Evolutionary conservation across 2,329 filamentous ascomycete species (phyloP).

Genomic region (Gyromitra esculenta): DNA sequence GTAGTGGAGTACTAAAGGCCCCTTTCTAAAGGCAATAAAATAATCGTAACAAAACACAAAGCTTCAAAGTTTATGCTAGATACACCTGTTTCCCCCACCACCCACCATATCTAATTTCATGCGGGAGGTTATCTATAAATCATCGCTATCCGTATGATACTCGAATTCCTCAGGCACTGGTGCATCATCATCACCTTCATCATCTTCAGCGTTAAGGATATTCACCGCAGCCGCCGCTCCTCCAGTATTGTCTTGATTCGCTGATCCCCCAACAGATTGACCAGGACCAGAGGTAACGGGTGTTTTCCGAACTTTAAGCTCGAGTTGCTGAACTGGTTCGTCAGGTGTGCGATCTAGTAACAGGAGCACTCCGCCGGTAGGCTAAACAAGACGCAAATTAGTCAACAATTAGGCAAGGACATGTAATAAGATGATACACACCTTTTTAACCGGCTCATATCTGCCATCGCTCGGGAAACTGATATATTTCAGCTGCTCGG

Average conservation of each 20-base stretch:
- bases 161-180: constrained; percentile 77
- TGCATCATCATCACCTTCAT: constrained; percentile 77
- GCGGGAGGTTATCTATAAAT: constrained; percentile 55
- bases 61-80: constrained; percentile 48
- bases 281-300: constrained; percentile 60
- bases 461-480: constrained; percentile 83
- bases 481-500: constrained; percentile 92
- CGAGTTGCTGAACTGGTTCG: constrained; percentile 81
- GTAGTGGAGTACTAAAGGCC: not conserved
- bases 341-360: constrained; percentile 83
- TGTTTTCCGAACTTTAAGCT: constrained; percentile 88
- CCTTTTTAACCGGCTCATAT: constrained; percentile 93
- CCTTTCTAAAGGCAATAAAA: constrained; percentile 2
- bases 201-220: constrained; percentile 85
- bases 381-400: constrained; percentile 65
- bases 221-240: constrained; percentile 78
- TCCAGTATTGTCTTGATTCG: constrained; percentile 60
- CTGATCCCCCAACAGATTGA: constrained; percentile 70
- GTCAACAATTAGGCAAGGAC: not conserved
- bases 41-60: constrained; percentile 36
- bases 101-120: constrained; percentile 37
- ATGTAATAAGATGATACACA: constrained; percentile 62
- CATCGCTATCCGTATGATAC: constrained; percentile 76
- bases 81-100: constrained; percentile 27
- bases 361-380: constrained; percentile 92